Evolutionary conservation across 2,329 filamentous ascomycete species (phyloP).

Genomic region (Lizonia empirigonia): DNA sequence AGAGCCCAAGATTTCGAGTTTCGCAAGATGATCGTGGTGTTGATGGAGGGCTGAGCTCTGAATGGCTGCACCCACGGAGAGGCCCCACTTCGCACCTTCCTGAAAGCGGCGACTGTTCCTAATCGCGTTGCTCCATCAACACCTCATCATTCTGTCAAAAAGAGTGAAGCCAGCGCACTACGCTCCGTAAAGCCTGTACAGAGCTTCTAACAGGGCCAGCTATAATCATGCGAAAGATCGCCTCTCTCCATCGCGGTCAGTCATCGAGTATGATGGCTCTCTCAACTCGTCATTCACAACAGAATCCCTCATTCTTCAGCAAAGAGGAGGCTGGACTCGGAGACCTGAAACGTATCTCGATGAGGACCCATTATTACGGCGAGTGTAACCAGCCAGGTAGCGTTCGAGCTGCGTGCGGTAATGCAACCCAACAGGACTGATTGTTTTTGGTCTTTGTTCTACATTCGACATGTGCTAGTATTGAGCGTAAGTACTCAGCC

Average conservation of each 20-base stretch:
- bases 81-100: constrained; percentile 10
- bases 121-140: background rate
- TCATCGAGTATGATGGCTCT: background rate
- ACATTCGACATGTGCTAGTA: constrained; percentile 11
- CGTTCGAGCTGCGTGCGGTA: constrained; percentile 8
- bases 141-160: background rate
- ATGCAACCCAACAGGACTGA: background rate
- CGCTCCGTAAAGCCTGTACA: background rate
- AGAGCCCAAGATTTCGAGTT: background rate
- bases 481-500: constrained; percentile 22
- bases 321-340: background rate
- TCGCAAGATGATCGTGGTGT: background rate
- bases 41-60: background rate
- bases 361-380: background rate
- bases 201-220: background rate
- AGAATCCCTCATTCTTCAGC: background rate
- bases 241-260: background rate
- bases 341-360: constrained; percentile 2
- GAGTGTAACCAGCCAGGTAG: constrained; percentile 1
- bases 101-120: constrained; percentile 15
- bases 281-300: too few species aligned
- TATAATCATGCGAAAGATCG: background rate
- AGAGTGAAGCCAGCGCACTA: background rate
- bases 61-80: constrained; percentile 18
- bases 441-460: constrained; percentile 34